phyloP scores from a whole-genome alignment of 2,329 filamentous ascomycete genomes.

The Aureobasidium vineae region DNA sequence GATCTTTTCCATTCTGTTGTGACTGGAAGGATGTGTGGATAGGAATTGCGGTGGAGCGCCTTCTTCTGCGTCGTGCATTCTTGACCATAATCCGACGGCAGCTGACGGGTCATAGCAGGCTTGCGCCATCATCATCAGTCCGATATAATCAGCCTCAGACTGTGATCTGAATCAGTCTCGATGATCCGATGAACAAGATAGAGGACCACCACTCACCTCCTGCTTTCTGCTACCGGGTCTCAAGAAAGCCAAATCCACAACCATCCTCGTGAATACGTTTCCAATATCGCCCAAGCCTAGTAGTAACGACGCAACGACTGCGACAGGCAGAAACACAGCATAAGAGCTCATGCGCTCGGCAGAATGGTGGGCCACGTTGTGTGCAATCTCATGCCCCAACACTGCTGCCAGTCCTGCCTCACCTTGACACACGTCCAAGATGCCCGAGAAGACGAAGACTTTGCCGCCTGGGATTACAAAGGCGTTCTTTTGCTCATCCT shows the following conservation, averaged over 20 bases:
- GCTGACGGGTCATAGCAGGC: conserved; percentile 71
- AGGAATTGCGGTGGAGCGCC: conserved; percentile 65
- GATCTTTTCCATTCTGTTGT: conserved; percentile 64
- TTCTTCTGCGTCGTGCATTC: conserved; percentile 57
- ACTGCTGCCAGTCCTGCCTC: conserved; percentile 73
- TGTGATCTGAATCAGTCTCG: background rate
- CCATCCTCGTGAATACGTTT: conserved; percentile 36
- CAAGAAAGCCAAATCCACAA: conserved; percentile 63
- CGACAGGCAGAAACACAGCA: conserved; percentile 38
- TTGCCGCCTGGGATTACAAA: conserved; percentile 76
- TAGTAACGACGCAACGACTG: conserved; percentile 41
- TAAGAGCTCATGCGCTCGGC: conserved; percentile 60
- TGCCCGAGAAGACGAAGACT: conserved; percentile 74
- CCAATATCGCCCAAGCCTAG: conserved; percentile 45
- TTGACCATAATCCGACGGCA: conserved; percentile 60
- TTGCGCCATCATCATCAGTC: conserved; percentile 78
- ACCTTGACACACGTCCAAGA: conserved; percentile 63
- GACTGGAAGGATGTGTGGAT: conserved; percentile 72
- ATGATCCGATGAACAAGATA: background rate
- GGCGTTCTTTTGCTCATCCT: conserved; percentile 66
- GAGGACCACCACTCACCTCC: conserved; percentile 44
- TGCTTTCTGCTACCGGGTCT: conserved; percentile 68
- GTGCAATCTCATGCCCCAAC: conserved; percentile 76
- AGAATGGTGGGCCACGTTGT: conserved; percentile 67
- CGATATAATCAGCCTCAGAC: conserved; percentile 76